Conservation (phyloP, 306 rosid genomes). For the Astragalus glycyphyllos region DNA sequence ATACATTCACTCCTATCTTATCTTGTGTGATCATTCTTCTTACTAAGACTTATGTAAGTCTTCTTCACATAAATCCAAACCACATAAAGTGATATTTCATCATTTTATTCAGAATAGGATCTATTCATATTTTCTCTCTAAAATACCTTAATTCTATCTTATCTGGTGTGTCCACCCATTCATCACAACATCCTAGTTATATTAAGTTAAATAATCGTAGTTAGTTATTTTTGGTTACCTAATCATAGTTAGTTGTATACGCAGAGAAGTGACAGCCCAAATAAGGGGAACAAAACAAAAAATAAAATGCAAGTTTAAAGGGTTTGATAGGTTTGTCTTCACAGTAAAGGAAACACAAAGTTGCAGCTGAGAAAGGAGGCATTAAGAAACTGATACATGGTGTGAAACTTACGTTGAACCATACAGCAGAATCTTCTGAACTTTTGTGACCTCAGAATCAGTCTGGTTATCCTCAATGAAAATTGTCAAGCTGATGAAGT, state of each 20-base stretch:
- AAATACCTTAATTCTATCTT: neutral
- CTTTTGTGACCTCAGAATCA: conserved; percentile 74
- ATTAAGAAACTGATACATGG: neutral
- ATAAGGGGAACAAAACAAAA: conserved; percentile 12
- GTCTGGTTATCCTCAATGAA: conserved; percentile 95
- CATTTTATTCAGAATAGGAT: neutral
- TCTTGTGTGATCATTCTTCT: neutral
- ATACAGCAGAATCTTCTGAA: conserved; percentile 78
- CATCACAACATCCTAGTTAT: neutral
- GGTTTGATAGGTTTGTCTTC: neutral
- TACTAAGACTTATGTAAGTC: neutral
- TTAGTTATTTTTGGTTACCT: no score
- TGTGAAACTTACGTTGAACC: conserved; percentile 86
- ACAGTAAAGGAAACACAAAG: conserved; percentile 5
- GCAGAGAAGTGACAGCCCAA: conserved; percentile 11
- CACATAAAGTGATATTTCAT: neutral
- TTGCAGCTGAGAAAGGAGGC: conserved; percentile 2
- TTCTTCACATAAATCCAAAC: conserved; percentile 7
- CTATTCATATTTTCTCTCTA: neutral
- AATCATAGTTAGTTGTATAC: conserved; percentile 17
- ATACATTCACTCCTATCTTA: neutral
- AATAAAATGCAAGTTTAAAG: conserved; percentile 15
- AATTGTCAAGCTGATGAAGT: conserved; percentile 77
- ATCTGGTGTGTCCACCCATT: neutral
- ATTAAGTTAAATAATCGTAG: neutral